These are phyloP conservation scores for Aspergillus sojae DNA, from an alignment of 2,329 filamentous ascomycete species.

Conservation along the genomic window DNA sequence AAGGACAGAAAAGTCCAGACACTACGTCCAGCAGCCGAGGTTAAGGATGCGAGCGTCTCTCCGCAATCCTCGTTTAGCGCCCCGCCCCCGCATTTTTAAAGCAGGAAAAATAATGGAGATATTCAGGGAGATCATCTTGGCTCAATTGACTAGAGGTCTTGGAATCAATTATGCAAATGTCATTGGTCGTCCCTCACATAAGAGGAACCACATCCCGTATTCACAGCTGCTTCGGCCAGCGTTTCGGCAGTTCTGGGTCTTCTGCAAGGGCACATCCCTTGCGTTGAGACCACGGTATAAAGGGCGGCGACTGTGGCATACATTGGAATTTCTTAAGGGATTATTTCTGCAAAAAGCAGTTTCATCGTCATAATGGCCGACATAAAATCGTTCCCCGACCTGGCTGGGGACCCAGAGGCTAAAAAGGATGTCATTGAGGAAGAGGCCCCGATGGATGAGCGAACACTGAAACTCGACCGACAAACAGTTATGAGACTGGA, in stretches of 20 bases:
- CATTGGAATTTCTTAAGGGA: not conserved
- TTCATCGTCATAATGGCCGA: not conserved
- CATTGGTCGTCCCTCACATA: not conserved
- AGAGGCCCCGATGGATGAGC: slow-evolving; percentile 12
- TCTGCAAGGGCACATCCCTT: not conserved
- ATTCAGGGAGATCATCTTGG: not conserved
- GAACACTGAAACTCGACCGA: slow-evolving; percentile 10
- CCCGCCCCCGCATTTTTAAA: not conserved
- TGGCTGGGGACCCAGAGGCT: not conserved
- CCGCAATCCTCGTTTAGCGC: not conserved
- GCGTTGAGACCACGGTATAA: not conserved
- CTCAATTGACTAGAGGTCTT: not conserved
- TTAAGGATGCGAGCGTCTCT: not conserved
- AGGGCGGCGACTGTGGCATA: not conserved
- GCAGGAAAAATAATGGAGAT: not conserved
- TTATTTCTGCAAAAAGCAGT: not conserved
- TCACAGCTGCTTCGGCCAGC: not conserved
- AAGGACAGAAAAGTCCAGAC: not conserved
- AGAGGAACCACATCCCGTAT: not conserved
- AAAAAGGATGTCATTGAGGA: slow-evolving; percentile 7
- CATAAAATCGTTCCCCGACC: not conserved
- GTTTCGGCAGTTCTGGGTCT: not conserved
- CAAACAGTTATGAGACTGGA: slow-evolving; percentile 6
- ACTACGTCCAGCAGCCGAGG: not conserved
- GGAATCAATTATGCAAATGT: not conserved